Evolutionary conservation across 2,329 filamentous ascomycete species (phyloP), one percentile per base, ranked within the genome.

Genomic region (Myriosclerotinia scirpicola): DNA sequence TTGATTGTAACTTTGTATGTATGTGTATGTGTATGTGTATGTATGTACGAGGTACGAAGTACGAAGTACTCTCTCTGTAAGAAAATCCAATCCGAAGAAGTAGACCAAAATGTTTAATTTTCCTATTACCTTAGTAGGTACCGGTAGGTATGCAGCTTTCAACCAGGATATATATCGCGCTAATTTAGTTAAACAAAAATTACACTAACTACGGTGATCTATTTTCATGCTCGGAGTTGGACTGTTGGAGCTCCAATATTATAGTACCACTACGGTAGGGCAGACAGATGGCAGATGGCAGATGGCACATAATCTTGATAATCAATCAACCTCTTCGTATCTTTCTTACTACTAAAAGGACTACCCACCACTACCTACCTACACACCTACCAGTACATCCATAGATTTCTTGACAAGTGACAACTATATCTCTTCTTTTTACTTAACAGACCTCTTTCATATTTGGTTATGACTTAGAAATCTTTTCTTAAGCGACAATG

Each of bases 401-500:
- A 34, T 34, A 34, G 3, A 34, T 34, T 59, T 40, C 54, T 48
- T 34, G 44, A 58, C 22, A 46, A 26, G 20, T 48, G 30, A 38
- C 15, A 38, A 26, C 53, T 20, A 26, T 26, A 26, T 17, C 38
- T 36, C 15, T 36, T 22, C n/a, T 40, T 65, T 65, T 65, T 34
- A 14, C 44, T n/a, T 26, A 17, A 14, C n/a, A 34, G 7, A 26
- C 34, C 44, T 40, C 30, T 38, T 50, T 61, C 44, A 48, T 50
- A 9, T 64, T 53, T 68, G 72, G 73, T 46, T 69, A 71, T 72
- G 70, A 73, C 67, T 66, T 73, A 68, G 62, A 50, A 62, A 54
- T 30, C 30, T 40, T 40, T 55, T 52, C 53, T 42, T 48, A 69
- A 70, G 74, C 74, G 74, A 77, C 70, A 63, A 77, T 77, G 76